Base-by-base conservation (phyloP, 106 monocot genomes). In the Posidonia australis region DNA sequence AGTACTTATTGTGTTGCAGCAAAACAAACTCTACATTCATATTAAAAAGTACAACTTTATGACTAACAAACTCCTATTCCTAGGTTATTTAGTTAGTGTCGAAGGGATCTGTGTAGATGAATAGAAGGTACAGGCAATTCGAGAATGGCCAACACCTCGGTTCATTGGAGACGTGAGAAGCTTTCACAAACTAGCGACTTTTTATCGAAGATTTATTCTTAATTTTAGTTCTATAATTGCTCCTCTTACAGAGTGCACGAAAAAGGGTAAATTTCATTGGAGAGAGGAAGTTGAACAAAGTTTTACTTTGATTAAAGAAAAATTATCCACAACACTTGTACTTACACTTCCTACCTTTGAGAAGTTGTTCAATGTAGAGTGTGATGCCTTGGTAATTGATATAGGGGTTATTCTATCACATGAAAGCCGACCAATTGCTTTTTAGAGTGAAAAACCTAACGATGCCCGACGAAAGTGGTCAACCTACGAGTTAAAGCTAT, bases 211-310 rank as follows among this genome's bases (percentile, higher is more conserved):
- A n/a, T 61, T 61, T 41, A 41, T 61, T 36, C 29, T 7, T 9
- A 32, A 61, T 24, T 61, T 61, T n/a, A 57, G 56, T 19, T 24
- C 10, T 32, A n/a, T 61, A 12, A 42, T 61, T 13, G 60, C 60
- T 0, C 32, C 60, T 18, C 31, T 61, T 16, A 36, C 60, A 2
- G 60, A 17, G 21, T 41, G 32, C 17, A 0, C 31, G 3, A 30
- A 61, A 10, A 9, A n/a, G 9, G 0, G 13, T 4, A 2, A 18
- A 5, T 61, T 61, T 41, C 3, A 13, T 11, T 61, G 36, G 61
- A 32, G 30, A 5, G 12, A 19, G 26, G 18, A 19, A 61, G 18
- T 12, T 32, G 16, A 19, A 19, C 10, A 20, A 3, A 61, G 18
- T 41, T 32, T 61, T n/a, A 10, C 13, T 12, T n/a, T 30, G 17